Percentiles rank a stretch among this genome's conserved stretches.
These are phyloP conservation scores for Heliamphora exappendiculata DNA, from an alignment of 148 eudicot genomes.

Conservation along the genomic window DNA sequence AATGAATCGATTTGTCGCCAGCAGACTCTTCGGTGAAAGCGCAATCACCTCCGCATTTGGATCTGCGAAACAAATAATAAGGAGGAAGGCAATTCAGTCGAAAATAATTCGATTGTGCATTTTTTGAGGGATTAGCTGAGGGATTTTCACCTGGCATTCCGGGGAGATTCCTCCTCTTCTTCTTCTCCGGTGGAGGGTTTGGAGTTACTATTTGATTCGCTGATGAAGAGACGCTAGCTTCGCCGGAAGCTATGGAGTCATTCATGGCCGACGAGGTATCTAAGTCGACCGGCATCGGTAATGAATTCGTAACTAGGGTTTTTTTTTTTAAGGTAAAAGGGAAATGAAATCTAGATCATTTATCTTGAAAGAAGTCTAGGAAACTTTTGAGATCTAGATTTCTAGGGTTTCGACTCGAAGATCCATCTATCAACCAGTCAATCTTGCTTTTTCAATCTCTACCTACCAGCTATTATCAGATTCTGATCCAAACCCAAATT, in stretches of 20 bases:
- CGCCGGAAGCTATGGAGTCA: constrained; percentile 58
- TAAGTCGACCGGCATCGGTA: constrained; percentile 45
- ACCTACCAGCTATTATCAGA: constrained; percentile 35
- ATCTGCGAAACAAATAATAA: constrained; percentile 31
- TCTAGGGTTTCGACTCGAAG: constrained; percentile 8
- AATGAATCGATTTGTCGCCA: constrained; percentile 76
- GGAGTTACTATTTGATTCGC: constrained; percentile 41
- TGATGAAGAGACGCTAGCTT: constrained; percentile 56
- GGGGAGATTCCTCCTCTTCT: constrained; percentile 78
- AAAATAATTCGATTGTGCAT: neutral
- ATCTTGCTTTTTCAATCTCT: constrained; percentile 17
- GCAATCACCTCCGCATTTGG: constrained; percentile 89
- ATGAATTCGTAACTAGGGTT: constrained; percentile 6
- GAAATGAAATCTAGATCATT: constrained; percentile 10
- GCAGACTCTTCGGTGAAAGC: constrained; percentile 61
- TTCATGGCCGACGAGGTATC: constrained; percentile 43
- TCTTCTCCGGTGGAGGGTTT: constrained; percentile 35
- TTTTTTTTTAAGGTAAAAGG: constrained; percentile 11
- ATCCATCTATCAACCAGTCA: constrained; percentile 55
- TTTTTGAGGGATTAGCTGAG: neutral
- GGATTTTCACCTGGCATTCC: constrained; percentile 82
- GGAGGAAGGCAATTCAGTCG: too few relatives aligned
- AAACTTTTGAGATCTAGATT: neutral
- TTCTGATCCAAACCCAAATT: constrained; percentile 14
- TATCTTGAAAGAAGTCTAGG: constrained; percentile 10